A percentile compares a stretch with the other conserved stretches of the same genome.
Conservation (phyloP, 345 rosid species). For the Brassica carinata region DNA sequence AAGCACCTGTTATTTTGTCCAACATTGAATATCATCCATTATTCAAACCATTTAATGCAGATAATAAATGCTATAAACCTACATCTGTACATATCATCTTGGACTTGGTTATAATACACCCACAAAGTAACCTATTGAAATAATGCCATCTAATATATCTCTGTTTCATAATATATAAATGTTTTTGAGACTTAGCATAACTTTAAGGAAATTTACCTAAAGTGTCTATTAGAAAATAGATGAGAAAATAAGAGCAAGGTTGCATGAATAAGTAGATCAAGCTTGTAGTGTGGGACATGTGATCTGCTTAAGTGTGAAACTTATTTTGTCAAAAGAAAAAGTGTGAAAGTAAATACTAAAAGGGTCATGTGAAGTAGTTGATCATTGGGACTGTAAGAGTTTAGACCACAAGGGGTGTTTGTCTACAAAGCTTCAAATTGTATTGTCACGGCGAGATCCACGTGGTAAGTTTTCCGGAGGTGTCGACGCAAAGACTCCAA, state of each 20-base stretch:
- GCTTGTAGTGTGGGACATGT: neutral
- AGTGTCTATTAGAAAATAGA: neutral
- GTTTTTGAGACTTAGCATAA: neutral
- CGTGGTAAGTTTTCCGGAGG: neutral
- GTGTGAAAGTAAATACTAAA: neutral
- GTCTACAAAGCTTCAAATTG: neutral
- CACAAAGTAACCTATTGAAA: conserved; percentile 12
- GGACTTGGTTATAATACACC: neutral
- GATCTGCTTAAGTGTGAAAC: neutral
- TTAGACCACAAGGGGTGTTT: neutral
- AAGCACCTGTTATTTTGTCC: conserved; percentile 19
- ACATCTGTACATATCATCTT: neutral
- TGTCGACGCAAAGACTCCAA: neutral
- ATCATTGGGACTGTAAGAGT: neutral
- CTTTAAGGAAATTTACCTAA: neutral
- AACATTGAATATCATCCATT: conserved; percentile 9
- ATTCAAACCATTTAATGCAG: conserved; percentile 16
- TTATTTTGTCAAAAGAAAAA: neutral
- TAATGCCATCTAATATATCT: neutral
- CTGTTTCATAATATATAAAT: neutral
- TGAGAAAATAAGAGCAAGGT: neutral
- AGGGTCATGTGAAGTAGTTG: neutral
- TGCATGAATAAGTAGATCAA: neutral
- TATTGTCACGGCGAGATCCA: neutral
- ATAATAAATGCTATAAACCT: conserved; percentile 19